Evolutionary conservation across 192 early-diverging fungal genomes (phyloP), one percentile per base, ranked within the genome.

Genomic region (Gorgonomyces haynaldii): DNA sequence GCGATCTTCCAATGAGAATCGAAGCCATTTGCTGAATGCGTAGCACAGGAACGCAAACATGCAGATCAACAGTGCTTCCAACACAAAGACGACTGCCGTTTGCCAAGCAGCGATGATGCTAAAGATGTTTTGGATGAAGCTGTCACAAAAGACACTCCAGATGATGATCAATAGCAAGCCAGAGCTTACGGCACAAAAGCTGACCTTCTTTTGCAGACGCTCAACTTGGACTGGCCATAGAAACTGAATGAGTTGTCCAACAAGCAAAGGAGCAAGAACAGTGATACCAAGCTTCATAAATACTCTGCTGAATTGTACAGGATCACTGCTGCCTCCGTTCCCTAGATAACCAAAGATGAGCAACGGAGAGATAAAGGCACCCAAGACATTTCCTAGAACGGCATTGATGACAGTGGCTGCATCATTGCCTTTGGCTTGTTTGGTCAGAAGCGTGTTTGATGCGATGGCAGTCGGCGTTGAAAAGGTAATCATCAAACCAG

Each of bases 361-460:
- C 1, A 62, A 58, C 4, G 78, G 78, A 23, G 65, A 65, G 3
- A 81, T 60, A 44, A 81, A 72, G 26, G 76, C 78, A 15, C 71
- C 81, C 0, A 84, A 53, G 37, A 85, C 54, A 58, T 80, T 82
- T 19, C 83, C 83, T 7, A 82, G 46, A 1, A 81, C 81, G 19
- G 78, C 74, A 58, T 81, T 81, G 50, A 76, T 76, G 17, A 82
- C 35, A 21, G 83, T 70, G 37, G 66, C 55, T 27, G 80, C 69
- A 39, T 83, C 83, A 44, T 73, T 81, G 16, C 83, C 83, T 16
- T 52, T 37, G 24, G 81, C 77, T 36, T 77, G 73, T 47, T 74
- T 72, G 13, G 83, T 85, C 83, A 85, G 82, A 45, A 85, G 69
- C 6, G 78, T 76, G 53, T 85, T 85, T 13, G 83, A 85, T 2